Evolutionary conservation across 305 asterid genomes (phyloP).

Genomic region (Plantago coronopus): DNA sequence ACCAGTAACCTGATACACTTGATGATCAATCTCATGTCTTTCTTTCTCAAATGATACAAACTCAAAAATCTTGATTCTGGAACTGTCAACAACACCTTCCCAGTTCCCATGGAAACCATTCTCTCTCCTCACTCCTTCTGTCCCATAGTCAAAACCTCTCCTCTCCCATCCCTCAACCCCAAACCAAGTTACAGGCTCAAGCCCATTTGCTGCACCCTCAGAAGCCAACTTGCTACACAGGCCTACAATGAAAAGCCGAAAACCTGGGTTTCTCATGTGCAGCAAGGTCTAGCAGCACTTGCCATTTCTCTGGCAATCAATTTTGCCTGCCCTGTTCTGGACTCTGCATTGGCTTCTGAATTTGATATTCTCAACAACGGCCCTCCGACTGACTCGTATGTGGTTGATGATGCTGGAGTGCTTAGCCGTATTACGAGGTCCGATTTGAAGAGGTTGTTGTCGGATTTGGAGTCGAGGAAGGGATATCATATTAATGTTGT

Average conservation of each 20-base stretch:
- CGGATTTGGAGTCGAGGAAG: slow-evolving; percentile 89
- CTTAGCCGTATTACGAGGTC: slow-evolving; percentile 86
- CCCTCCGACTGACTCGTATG: slow-evolving; percentile 76
- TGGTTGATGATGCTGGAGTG: slow-evolving; percentile 90
- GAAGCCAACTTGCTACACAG: slow-evolving; percentile 29
- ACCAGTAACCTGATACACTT: not conserved
- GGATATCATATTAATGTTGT: slow-evolving; percentile 78
- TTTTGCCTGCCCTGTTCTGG: slow-evolving; percentile 51
- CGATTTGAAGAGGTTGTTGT: slow-evolving; percentile 70
- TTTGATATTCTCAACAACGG: slow-evolving; percentile 77
- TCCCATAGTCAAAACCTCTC: slow-evolving; percentile 53
- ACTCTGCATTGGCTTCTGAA: slow-evolving; percentile 73
- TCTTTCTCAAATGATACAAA: slow-evolving; percentile 24
- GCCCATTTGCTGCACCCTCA: slow-evolving; percentile 53
- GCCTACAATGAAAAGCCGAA: slow-evolving; percentile 35
- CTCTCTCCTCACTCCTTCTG: slow-evolving; percentile 62
- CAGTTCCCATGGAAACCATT: slow-evolving; percentile 74
- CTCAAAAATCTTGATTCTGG: slow-evolving; percentile 18
- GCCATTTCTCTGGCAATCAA: slow-evolving; percentile 82
- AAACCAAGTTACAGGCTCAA: slow-evolving; percentile 37
- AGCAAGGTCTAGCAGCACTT: slow-evolving; percentile 75
- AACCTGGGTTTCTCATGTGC: slow-evolving; percentile 61
- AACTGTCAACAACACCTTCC: slow-evolving; percentile 10
- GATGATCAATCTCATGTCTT: slow-evolving; percentile 29
- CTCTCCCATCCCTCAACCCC: slow-evolving; percentile 31